A percentile compares a stretch with the other conserved stretches of the same genome.
phyloP scores from a whole-genome alignment of 495 filamentous ascomycete species.

The Clavariopsis aquatica region DNA sequence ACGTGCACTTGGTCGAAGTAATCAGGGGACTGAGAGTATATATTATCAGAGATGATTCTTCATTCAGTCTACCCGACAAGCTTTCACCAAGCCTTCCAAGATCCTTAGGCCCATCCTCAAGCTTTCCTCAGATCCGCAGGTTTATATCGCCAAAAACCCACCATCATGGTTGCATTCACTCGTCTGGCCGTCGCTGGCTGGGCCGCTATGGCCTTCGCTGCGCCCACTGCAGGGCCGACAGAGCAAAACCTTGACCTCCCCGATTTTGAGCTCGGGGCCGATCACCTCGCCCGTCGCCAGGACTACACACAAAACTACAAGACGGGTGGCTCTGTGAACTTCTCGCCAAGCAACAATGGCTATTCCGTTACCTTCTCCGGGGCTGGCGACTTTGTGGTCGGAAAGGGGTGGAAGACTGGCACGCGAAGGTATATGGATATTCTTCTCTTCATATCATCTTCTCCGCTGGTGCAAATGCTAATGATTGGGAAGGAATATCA shows the following conservation, averaged over 20 bases:
- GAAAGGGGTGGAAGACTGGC: slow-evolving; percentile 48
- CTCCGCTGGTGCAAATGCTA: neutral
- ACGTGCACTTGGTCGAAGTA: too few relatives aligned
- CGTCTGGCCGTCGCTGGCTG: slow-evolving; percentile 47
- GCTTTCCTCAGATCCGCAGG: too few relatives aligned
- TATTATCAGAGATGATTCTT: too few relatives aligned
- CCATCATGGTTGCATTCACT: slow-evolving; percentile 53
- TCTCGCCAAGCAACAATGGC: slow-evolving; percentile 58
- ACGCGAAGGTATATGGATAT: slow-evolving; percentile 13
- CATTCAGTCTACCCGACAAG: too few relatives aligned
- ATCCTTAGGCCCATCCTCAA: too few relatives aligned
- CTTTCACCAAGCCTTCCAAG: too few relatives aligned
- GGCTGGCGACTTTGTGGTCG: slow-evolving; percentile 61
- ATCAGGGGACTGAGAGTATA: too few relatives aligned
- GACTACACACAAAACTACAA: slow-evolving; percentile 66
- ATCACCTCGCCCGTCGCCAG: slow-evolving; percentile 43
- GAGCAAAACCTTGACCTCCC: neutral
- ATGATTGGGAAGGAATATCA: slow-evolving; percentile 25
- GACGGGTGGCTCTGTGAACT: slow-evolving; percentile 56
- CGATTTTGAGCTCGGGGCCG: slow-evolving; percentile 51
- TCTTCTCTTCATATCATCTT: neutral
- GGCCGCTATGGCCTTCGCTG: slow-evolving; percentile 46
- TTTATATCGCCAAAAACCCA: too few relatives aligned
- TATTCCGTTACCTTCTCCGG: slow-evolving; percentile 58
- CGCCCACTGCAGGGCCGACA: slow-evolving; percentile 41